phyloP scores from a whole-genome alignment of 352 stramenopile genomes.

The Globisporangium lucens region DNA sequence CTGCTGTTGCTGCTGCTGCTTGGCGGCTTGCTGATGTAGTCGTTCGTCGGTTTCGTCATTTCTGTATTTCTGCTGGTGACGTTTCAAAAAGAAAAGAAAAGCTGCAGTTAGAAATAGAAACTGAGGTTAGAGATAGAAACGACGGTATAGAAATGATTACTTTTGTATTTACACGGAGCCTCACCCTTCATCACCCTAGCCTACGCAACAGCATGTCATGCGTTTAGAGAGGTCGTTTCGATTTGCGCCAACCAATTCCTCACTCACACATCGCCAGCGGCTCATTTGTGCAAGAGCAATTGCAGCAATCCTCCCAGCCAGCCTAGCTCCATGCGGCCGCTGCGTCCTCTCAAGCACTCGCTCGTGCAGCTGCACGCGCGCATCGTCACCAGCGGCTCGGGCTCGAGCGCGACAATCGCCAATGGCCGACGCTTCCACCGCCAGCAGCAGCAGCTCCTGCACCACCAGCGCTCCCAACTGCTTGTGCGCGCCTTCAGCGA shows the following conservation, averaged over 20 bases:
- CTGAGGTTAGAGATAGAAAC: slow-evolving; percentile 12
- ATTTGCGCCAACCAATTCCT: slow-evolving; percentile 27
- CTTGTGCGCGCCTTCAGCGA: slow-evolving; percentile 46
- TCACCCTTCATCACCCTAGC: not conserved
- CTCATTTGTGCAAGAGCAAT: slow-evolving; percentile 12
- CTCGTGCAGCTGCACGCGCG: slow-evolving; percentile 32
- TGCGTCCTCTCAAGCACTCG: slow-evolving; percentile 37
- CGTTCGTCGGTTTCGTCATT: not conserved
- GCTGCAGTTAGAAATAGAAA: slow-evolving; percentile 3
- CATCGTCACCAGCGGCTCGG: not conserved
- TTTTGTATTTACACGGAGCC: not conserved
- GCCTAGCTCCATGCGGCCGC: slow-evolving; percentile 20
- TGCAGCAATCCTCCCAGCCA: slow-evolving; percentile 1
- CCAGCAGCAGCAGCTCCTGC: slow-evolving; percentile 17
- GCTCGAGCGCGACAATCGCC: not conserved
- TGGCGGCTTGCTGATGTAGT: not conserved
- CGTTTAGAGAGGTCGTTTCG: slow-evolving; percentile 12
- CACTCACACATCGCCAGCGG: slow-evolving; percentile 4
- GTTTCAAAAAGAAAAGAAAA: not conserved
- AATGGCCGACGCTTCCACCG: slow-evolving; percentile 19
- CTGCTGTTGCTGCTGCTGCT: not conserved
- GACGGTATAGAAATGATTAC: not conserved
- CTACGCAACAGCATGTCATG: slow-evolving; percentile 15
- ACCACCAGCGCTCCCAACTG: slow-evolving; percentile 27
- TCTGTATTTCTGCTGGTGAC: not conserved